These are phyloP conservation scores for Persicaria maculosa DNA, from an alignment of 148 eudicot genomes.

Conservation along the genomic window DNA sequence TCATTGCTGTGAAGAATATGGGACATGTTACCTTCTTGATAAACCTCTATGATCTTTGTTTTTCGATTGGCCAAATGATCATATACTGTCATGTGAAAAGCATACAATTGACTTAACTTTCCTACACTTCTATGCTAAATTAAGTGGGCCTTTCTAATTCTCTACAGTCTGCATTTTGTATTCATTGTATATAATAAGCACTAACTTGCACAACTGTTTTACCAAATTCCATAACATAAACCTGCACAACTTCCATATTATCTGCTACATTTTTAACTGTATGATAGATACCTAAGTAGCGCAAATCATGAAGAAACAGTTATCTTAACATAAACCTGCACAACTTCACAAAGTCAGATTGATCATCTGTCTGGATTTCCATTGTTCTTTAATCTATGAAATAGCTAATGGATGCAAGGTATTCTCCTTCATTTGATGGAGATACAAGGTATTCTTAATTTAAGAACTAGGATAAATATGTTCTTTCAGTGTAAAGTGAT, in stretches of 20 bases:
- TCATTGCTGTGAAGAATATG: background rate
- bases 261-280: too few relatives aligned
- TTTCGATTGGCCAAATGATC: constrained; percentile 2
- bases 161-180: too few relatives aligned
- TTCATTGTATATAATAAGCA: too few relatives aligned
- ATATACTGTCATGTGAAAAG: constrained; percentile 7
- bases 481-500: background rate
- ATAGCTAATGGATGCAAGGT: background rate
- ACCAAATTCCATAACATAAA: too few relatives aligned
- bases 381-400: background rate
- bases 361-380: background rate
- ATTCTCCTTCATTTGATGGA: background rate
- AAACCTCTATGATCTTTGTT: background rate
- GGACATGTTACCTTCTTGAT: background rate
- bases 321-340: background rate
- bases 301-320: too few relatives aligned
- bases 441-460: background rate
- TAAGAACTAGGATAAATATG: background rate
- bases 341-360: background rate
- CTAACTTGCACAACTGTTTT: too few relatives aligned
- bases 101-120: background rate
- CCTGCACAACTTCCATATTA: too few relatives aligned
- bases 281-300: too few relatives aligned
- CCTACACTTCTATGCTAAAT: too few relatives aligned
- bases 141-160: too few relatives aligned